A percentile compares a stretch with the other conserved stretches of the same genome.
Conservation (phyloP, 2,329 filamentous ascomycete genomes). For the Epichloe sylvatica region DNA sequence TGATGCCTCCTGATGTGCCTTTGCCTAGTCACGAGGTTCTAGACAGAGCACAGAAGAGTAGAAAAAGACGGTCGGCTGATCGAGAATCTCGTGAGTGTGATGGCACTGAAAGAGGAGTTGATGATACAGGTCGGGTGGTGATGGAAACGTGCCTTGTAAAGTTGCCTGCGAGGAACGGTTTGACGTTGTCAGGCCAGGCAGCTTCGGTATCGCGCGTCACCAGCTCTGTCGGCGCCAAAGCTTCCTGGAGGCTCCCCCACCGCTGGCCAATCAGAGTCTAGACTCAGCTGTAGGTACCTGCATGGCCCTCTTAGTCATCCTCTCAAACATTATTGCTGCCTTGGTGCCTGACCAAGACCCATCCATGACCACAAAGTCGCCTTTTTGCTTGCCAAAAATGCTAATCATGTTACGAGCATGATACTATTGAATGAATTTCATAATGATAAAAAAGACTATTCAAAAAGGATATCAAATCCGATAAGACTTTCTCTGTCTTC, state of each 20-base stretch:
- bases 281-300: not conserved
- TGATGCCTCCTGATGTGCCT: not conserved
- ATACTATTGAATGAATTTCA: not conserved
- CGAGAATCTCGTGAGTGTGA: not conserved
- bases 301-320: not conserved
- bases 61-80: conserved; percentile 7
- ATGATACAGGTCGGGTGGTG: not conserved
- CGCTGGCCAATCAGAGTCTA: not conserved
- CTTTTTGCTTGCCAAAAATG: too few species aligned
- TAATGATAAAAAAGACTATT: conserved; percentile 3
- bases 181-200: conserved; percentile 22
- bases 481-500: not conserved
- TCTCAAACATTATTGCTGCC: not conserved
- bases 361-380: too few species aligned
- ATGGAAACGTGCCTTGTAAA: conserved; percentile 2
- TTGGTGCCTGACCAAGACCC: not conserved
- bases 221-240: conserved; percentile 4
- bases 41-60: not conserved
- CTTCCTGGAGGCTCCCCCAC: not conserved
- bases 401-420: too few species aligned
- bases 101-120: not conserved
- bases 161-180: not conserved
- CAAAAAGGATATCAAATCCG: conserved; percentile 4
- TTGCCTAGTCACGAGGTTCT: not conserved
- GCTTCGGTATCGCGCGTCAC: conserved; percentile 31